Evolutionary conservation across 352 stramenopile species (phyloP), one percentile per base, ranked within the genome.

Genomic region (Phytophthora kernoviae): DNA sequence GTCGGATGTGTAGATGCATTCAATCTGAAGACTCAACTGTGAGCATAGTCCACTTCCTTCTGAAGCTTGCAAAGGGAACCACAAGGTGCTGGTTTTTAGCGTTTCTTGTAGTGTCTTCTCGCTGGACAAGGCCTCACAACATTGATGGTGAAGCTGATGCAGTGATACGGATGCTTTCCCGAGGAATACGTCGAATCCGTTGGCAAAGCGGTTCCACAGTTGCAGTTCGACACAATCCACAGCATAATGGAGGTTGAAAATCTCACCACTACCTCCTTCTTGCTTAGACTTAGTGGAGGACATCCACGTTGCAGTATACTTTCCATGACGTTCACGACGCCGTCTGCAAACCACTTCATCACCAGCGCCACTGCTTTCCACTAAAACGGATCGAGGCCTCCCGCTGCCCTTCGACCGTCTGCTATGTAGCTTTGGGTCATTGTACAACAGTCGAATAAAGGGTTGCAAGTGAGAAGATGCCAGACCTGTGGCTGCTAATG

Each of bases 171-270:
- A 80, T 9, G 65, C 27, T 47, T 69, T 65, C 0, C 75, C 79
- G 0, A 91, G 64, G 32, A 87, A 86, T 4, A 88, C 74, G 18
- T 83, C 71, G 41, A 88, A 73, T 12, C 76, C 78, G 10, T 61
- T 80, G 17, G 65, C 54, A 44, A 90, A 88, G 4, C 58, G 68
- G 54, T 90, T 90, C 82, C 82, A 91, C 14, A 88, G 45, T 53
- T 91, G 76, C 2, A 90, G 39, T 36, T 90, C 74, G 47, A 90
- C 50, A 54, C 50, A 80, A 11, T 84, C 50, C 7, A 79, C 59
- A 6, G 40, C 59, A 0, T 63, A n/a, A 9, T 77, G 75, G 15
- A 84, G 43, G 37, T 71, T 54, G 33, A 70, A 70, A 4, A 62
- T 22, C 34, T 66, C 20, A 40, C 56, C 55, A 49, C 30, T 37